Base-by-base conservation (phyloP, 23 red algal genomes). In the Gracilariopsis chorda region DNA sequence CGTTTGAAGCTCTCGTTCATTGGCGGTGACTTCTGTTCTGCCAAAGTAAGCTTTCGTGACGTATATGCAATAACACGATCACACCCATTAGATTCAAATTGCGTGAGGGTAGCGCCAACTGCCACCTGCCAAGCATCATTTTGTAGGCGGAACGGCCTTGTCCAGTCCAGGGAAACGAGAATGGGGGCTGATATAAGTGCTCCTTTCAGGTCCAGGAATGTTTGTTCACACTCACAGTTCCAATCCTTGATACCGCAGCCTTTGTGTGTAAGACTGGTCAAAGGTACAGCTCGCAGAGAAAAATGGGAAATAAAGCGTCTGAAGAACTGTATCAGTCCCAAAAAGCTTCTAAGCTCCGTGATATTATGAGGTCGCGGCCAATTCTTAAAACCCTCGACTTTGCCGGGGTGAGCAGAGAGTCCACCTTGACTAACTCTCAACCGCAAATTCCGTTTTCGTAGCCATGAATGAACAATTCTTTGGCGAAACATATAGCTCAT, bases 91-190 rank as follows among this genome's bases (percentile, higher is more conserved):
- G 28, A 24, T 8, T 14, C 57, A 24, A 62, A 62, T 32, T 16
- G 57, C 35, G 57, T 6, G 28, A 62, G 57, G 14, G 8, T 62
- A 32, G 7, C 35, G 35, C 57, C 57, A 14, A 62, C 14, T 32
- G 57, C 57, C 8, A 62, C 25, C 57, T 24, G 35, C 57, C 35
- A 16, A 62, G 67, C 16, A 35, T 74, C 67, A 32, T 41, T 41
- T 41, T 74, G 67, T 11, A 0, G 44, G 44, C 21, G 44, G 35
- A 74, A 74, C 9, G 1, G 67, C 35, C 35, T 32, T 23, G 24
- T 33, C 67, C 67, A 74, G 44, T 74, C 35, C 23, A 39, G 67
- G 21, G 67, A 32, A 20, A 74, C 35, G 67, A 74, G 67, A 74
- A 74, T 41, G 20, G 67, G 67, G 9, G 67, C 24, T 14, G 14